Conservation (phyloP, 2,329 filamentous ascomycete genomes). For the Alternaria ethzedia region DNA sequence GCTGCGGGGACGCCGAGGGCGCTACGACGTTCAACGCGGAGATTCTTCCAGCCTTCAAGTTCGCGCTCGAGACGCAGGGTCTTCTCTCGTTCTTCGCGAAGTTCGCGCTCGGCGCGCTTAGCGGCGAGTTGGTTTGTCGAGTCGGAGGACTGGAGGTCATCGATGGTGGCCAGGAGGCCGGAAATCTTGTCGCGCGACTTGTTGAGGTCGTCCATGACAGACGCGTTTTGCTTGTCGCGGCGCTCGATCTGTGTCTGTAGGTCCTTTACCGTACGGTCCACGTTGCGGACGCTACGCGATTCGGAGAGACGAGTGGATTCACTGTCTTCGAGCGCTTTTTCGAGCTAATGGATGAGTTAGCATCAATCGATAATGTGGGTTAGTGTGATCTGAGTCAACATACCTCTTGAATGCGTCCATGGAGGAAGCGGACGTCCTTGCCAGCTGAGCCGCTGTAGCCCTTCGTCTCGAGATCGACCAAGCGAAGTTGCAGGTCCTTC, state of each 20-base stretch:
- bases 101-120: conserved; percentile 85
- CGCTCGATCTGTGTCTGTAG: conserved; percentile 91
- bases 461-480: conserved; percentile 96
- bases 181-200: conserved; percentile 91
- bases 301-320: conserved; percentile 80
- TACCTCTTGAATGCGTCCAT: conserved; percentile 95
- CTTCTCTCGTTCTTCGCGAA: conserved; percentile 88
- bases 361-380: background rate
- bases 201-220: conserved; percentile 81
- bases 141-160: conserved; percentile 90
- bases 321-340: conserved; percentile 83
- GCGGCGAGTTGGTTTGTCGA: conserved; percentile 80
- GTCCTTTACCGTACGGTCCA: conserved; percentile 93
- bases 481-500: conserved; percentile 86
- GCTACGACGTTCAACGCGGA: conserved; percentile 66
- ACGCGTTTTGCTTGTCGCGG: conserved; percentile 83
- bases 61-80: conserved; percentile 83
- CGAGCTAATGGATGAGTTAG: conserved; percentile 66
- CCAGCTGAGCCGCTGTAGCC: conserved; percentile 87
- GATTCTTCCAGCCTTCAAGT: conserved; percentile 78
- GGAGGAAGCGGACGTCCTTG: conserved; percentile 92
- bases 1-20: conserved; percentile 42
- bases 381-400: conserved; percentile 42
- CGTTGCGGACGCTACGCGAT: conserved; percentile 85
- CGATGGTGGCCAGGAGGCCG: conserved; percentile 86